Evolutionary conservation across 2,329 filamentous ascomycete species (phyloP).

Genomic region (Cercospora sp.): DNA sequence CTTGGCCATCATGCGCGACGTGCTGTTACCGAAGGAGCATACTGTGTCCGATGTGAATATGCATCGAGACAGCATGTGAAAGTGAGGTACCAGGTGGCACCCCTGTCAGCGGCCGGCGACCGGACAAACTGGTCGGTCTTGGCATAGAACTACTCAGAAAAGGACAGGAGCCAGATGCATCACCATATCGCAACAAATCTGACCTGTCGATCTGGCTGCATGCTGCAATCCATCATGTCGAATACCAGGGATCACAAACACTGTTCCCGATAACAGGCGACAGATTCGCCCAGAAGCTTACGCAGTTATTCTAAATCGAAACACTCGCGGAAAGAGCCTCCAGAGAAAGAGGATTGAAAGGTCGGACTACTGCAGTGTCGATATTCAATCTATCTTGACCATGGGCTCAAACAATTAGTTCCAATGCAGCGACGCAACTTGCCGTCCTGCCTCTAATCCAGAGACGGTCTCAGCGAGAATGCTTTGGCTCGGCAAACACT

Average conservation of each 20-base stretch:
- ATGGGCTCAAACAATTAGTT: not conserved
- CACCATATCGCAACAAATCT: not conserved
- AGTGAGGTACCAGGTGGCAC: not conserved
- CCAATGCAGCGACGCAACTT: not conserved
- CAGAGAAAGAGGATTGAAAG: not conserved
- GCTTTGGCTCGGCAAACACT: not conserved
- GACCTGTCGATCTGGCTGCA: not conserved
- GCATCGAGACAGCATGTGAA: not conserved
- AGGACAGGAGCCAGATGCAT: not conserved
- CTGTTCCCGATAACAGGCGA: not conserved
- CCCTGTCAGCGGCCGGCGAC: not conserved
- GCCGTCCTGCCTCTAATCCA: not conserved
- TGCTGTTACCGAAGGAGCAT: not conserved
- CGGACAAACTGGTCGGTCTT: not conserved
- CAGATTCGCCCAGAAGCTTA: not conserved
- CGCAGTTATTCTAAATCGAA: not conserved
- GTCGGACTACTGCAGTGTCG: not conserved
- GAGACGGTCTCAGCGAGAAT: not conserved
- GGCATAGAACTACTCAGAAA: not conserved
- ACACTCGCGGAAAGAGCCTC: not conserved
- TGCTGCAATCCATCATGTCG: not conserved
- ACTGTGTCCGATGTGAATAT: not conserved
- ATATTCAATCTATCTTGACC: not conserved
- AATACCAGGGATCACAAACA: not conserved
- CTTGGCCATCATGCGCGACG: not conserved